Base-by-base conservation (phyloP, 208 protist species). In the Wallacemonas collosoma region DNA sequence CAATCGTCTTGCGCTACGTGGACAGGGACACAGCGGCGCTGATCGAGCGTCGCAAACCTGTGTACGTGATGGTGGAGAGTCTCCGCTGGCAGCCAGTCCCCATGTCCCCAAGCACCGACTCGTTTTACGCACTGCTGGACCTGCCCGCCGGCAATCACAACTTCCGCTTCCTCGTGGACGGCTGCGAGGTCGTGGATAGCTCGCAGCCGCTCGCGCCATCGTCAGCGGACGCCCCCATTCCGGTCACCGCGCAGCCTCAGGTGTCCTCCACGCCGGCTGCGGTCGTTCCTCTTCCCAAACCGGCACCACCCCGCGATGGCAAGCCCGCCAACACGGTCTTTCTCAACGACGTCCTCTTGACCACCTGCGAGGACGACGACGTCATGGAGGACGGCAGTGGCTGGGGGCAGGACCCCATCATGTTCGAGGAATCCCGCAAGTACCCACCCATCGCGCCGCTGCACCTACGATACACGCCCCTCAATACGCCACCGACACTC, bases 401-500 rank as follows among this genome's bases (percentile, higher is more conserved):
- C 36, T 94, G 89, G 87, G 88, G 93, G 2, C 87, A 94, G 75
- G 87, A 96, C 60, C 74, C 72, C 53, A 79, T 92, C 51, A 87
- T 93, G 71, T 95, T 94, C 71, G 85, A 94, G 69, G 91, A 95
- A 74, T 83, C 82, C 7, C 82, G 91, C 60, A 97, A 96, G 76
- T 90, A 93, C 69, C 93, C 93, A 17, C 93, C 93, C 2, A 88
- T 97, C 39, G 77, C 95, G n/a, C 93, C 93, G 38, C 84, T 94
- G 43, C 93, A 97, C 69, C 77, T 97, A 57, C 89, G 93, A 50
- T 97, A 95, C 80, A 96, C 93, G 41, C 93, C 93, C 11, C 88
- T 97, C 35, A 96, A 95, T 71, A 95, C 91, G n/a, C 89, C 88
- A n/a, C 89, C 88, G n/a, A 96, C 89, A 44, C 86, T 88, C 12